Percentiles rank a stretch among this genome's conserved stretches.
Evolutionary conservation across 2,329 filamentous ascomycete genomes (phyloP).

Genomic region (Trichoderma cornu-damae): DNA sequence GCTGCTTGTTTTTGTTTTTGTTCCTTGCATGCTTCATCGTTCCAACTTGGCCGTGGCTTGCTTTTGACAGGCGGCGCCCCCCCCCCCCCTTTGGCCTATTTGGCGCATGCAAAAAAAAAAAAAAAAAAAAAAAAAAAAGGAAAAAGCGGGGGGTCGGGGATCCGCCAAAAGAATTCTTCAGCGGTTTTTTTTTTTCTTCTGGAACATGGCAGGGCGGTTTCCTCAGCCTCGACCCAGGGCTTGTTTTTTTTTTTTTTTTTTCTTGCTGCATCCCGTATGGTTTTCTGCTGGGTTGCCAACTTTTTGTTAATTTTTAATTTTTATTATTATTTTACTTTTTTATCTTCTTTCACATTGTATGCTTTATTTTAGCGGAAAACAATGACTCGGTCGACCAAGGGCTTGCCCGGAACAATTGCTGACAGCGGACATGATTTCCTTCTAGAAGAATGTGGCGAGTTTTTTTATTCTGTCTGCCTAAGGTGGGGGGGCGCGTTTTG

Average conservation of each 20-base stretch:
- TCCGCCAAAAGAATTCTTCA: background rate
- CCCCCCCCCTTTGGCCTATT: background rate
- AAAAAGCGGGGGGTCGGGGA: background rate
- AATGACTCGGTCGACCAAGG: constrained; percentile 5
- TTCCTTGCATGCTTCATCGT: background rate
- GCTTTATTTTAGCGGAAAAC: too few species aligned
- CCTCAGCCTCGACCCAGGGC: too few species aligned
- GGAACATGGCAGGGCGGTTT: constrained; percentile 16
- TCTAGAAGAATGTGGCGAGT: constrained; percentile 2
- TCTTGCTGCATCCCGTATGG: background rate
- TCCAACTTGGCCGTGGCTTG: background rate
- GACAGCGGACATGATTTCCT: constrained; percentile 1
- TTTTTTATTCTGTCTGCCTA: constrained; percentile 1
- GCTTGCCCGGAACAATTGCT: background rate
- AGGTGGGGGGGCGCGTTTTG: background rate
- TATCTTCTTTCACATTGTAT: too few species aligned
- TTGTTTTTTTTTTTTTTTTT: too few species aligned
- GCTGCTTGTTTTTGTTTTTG: too few species aligned
- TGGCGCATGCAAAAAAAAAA: background rate
- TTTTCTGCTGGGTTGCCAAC: background rate
- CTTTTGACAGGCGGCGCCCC: background rate
- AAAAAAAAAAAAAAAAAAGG: too few species aligned
- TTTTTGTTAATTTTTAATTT: background rate
- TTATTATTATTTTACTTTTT: too few species aligned
- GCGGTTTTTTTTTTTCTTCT: too few species aligned